A percentile compares a stretch with the other conserved stretches of the same genome.
phyloP scores from a whole-genome alignment of 129 eudicot species.

The Artemisia tridentata region DNA sequence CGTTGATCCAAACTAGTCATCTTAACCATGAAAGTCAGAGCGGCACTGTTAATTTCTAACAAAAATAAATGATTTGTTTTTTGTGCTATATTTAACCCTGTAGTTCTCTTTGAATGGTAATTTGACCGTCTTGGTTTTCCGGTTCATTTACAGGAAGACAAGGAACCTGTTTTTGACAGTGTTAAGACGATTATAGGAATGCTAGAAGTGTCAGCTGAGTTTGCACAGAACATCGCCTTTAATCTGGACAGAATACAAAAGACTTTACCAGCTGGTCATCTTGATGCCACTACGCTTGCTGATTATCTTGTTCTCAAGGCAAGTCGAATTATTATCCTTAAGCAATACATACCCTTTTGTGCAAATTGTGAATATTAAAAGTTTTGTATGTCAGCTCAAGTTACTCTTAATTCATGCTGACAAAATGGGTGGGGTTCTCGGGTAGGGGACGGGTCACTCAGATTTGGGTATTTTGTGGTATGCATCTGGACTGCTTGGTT shows the following conservation, averaged over 20 bases:
- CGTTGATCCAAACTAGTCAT: neutral
- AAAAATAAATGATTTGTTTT: neutral
- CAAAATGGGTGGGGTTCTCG: no score
- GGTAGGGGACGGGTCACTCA: no score
- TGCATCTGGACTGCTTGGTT: no score
- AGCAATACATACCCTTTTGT: neutral
- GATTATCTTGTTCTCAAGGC: conserved; percentile 99
- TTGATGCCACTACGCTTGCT: conserved; percentile 88
- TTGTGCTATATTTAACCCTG: neutral
- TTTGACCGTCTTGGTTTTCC: neutral
- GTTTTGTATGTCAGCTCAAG: neutral
- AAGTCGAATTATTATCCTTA: conserved; percentile 17
- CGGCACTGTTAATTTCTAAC: neutral
- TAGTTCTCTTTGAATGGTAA: neutral
- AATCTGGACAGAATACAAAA: conserved; percentile 71
- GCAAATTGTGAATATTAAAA: neutral
- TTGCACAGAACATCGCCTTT: conserved; percentile 79
- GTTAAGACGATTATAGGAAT: conserved; percentile 79
- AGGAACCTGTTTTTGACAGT: conserved; percentile 94
- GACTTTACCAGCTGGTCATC: conserved; percentile 93
- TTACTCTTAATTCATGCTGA: neutral
- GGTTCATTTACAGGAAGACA: conserved; percentile 69
- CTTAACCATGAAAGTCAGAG: neutral
- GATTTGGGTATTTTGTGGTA: no score
- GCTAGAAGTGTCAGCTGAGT: conserved; percentile 91